Conservation (phyloP, 169 alveolate species). For the Cryptosporidium ryanae region DNA sequence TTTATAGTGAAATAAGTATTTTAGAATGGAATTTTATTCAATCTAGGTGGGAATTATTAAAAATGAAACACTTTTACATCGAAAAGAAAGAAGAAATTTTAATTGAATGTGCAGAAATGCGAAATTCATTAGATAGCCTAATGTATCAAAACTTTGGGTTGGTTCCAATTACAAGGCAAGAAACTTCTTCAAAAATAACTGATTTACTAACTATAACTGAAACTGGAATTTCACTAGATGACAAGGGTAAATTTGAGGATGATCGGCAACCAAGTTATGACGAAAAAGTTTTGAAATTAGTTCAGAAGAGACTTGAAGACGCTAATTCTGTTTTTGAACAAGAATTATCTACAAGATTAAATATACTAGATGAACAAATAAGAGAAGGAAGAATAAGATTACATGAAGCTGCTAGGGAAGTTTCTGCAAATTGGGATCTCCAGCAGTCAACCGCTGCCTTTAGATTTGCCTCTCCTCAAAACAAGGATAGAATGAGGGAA, state of each 20-base stretch:
- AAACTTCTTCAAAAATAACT: constrained; percentile 5
- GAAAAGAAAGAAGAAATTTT: constrained; percentile 63
- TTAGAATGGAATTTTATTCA: constrained; percentile 67
- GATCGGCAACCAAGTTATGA: constrained; percentile 31
- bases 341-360: constrained; percentile 47
- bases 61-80: constrained; percentile 39
- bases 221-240: constrained; percentile 20
- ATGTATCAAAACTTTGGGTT: constrained; percentile 39
- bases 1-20: constrained; percentile 50
- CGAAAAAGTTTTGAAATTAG: constrained; percentile 52
- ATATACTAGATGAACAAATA: constrained; percentile 53
- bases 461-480: constrained; percentile 73
- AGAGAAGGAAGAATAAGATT: constrained; percentile 54
- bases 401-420: constrained; percentile 74
- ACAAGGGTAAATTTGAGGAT: not conserved
- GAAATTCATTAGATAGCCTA: constrained; percentile 27
- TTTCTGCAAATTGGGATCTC: constrained; percentile 60
- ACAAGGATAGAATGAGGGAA: constrained; percentile 74
- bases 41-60: constrained; percentile 56
- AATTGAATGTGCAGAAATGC: constrained; percentile 49
- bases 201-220: constrained; percentile 9
- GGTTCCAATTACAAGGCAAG: constrained; percentile 34
- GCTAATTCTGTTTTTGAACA: constrained; percentile 64
- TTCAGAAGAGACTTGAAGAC: constrained; percentile 60
- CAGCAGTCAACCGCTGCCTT: constrained; percentile 72